Evolutionary conservation across 1,284 basidiomycete species (phyloP).

Genomic region (Cryptococcus sp.): DNA sequence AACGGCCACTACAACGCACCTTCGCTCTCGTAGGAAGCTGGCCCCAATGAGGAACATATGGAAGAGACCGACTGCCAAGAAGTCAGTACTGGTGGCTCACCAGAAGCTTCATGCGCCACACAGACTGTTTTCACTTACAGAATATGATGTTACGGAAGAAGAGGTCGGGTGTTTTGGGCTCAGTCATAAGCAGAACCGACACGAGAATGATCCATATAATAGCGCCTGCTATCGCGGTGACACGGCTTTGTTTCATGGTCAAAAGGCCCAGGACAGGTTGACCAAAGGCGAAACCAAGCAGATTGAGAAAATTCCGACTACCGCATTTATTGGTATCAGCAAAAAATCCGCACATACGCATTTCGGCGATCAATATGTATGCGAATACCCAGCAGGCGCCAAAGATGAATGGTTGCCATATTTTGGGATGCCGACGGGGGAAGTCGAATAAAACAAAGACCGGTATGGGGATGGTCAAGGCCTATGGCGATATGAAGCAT

Average conservation of each 20-base stretch:
- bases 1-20: not conserved
- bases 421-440: conserved; percentile 28
- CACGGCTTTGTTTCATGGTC: conserved; percentile 68
- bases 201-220: conserved; percentile 61
- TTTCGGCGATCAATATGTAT: conserved; percentile 44
- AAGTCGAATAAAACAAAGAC: conserved; percentile 43
- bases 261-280: conserved; percentile 75
- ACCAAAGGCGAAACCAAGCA: conserved; percentile 56
- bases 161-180: conserved; percentile 54
- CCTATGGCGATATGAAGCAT: conserved; percentile 9
- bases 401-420: conserved; percentile 47
- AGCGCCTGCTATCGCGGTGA: conserved; percentile 65
- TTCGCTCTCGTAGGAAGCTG: conserved; percentile 54
- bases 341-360: conserved; percentile 42
- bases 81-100: not conserved
- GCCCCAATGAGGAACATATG: conserved; percentile 49
- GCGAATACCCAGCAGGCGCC: conserved; percentile 43
- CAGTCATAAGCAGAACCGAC: conserved; percentile 54
- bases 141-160: conserved; percentile 46
- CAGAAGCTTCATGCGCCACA: not conserved
- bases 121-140: conserved; percentile 30
- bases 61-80: conserved; percentile 38
- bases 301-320: conserved; percentile 31
- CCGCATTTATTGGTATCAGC: conserved; percentile 28
- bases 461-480: conserved; percentile 44